Evolutionary conservation across 139 green algal species (phyloP).

Genomic region (Chlamydomonas incerta): DNA sequence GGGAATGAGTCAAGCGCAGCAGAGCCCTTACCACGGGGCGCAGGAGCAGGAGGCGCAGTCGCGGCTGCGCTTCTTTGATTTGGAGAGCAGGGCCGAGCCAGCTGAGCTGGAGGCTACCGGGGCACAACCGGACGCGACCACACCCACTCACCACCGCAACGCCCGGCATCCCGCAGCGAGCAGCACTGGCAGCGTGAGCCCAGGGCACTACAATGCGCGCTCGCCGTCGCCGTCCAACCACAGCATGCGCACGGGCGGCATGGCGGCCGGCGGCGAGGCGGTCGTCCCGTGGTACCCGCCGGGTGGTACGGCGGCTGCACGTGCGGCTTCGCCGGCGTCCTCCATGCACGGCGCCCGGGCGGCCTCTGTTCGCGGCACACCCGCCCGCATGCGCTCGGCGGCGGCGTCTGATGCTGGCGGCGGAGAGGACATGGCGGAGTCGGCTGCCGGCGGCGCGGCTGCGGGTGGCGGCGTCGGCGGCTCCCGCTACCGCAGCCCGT

Average conservation of each 20-base stretch:
- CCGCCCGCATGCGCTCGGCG: not conserved
- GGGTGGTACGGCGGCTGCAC: too few species aligned
- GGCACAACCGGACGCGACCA: too few species aligned
- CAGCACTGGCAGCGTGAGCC: not conserved
- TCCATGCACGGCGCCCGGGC: too few species aligned
- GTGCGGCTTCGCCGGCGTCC: not conserved
- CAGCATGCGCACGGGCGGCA: not conserved
- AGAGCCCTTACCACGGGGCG: not conserved
- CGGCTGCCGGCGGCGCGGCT: too few species aligned
- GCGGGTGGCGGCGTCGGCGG: not conserved
- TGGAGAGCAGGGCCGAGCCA: conserved; percentile 27
- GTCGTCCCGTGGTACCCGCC: not conserved
- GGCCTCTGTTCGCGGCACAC: not conserved
- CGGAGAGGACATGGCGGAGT: too few species aligned
- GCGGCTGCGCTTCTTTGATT: conserved; percentile 8
- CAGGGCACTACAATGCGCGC: not conserved
- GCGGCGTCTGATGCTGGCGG: too few species aligned
- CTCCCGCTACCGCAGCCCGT: not conserved
- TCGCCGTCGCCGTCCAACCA: not conserved
- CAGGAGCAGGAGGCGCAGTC: not conserved
- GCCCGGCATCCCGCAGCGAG: not conserved
- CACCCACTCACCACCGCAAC: too few species aligned
- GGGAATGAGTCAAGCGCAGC: too few species aligned
- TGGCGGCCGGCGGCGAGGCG: not conserved
- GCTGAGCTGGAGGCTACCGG: conserved; percentile 6